These are phyloP conservation scores for Penicillium expansum DNA, from an alignment of 2,329 filamentous ascomycete species.

Conservation along the genomic window DNA sequence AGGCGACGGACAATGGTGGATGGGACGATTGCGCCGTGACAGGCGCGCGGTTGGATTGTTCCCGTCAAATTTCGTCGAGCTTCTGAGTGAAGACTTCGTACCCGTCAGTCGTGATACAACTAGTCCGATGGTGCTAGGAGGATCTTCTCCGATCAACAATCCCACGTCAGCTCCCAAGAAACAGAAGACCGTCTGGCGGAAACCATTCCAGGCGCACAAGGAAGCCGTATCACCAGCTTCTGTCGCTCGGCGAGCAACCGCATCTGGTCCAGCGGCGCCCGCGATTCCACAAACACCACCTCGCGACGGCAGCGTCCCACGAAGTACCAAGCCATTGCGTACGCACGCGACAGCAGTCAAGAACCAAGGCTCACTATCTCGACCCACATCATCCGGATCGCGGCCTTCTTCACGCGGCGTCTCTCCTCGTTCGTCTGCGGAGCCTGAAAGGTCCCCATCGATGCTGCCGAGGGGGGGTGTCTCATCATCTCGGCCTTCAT, in stretches of 20 bases:
- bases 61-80: constrained; percentile 94
- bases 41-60: constrained; percentile 88
- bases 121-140: constrained; percentile 55
- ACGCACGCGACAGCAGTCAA: constrained; percentile 41
- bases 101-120: constrained; percentile 56
- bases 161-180: constrained; percentile 55
- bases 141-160: constrained; percentile 44
- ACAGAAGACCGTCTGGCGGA: constrained; percentile 59
- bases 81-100: constrained; percentile 80
- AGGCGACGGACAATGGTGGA: constrained; percentile 98
- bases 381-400: constrained; percentile 34
- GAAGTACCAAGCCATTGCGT: constrained; percentile 34
- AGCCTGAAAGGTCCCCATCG: constrained; percentile 20
- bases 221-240: constrained; percentile 44
- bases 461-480: constrained; percentile 17
- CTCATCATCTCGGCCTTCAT: constrained; percentile 26
- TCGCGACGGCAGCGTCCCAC: constrained; percentile 34
- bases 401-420: constrained; percentile 28
- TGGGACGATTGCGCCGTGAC: constrained; percentile 84
- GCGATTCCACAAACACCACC: constrained; percentile 38
- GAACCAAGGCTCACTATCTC: constrained; percentile 36
- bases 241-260: constrained; percentile 30
- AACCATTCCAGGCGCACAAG: constrained; percentile 64
- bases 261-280: constrained; percentile 37
- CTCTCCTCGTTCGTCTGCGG: constrained; percentile 27